Conservation (phyloP, 371 early-diverging fungal genomes). For the Mortierella sp. region DNA sequence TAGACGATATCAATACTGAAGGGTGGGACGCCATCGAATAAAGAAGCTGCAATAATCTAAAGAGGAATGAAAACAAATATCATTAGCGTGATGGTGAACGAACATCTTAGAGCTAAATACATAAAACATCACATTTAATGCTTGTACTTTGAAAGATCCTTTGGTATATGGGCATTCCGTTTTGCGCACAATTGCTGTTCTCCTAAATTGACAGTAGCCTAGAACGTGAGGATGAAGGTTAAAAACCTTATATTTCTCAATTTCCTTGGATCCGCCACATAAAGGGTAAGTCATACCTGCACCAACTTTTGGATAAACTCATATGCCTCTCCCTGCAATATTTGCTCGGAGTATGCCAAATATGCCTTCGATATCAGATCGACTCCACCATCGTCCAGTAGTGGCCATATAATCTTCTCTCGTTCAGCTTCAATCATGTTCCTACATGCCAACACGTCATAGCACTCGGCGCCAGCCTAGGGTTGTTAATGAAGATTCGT, state of each 20-base stretch:
- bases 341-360: constrained; percentile 9
- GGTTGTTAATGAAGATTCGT: neutral
- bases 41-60: constrained; percentile 41
- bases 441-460: constrained; percentile 54
- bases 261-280: too few relatives aligned
- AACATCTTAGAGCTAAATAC: neutral
- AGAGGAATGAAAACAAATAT: constrained; percentile 1
- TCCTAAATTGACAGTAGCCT: constrained; percentile 60
- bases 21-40: constrained; percentile 56
- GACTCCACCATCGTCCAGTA: constrained; percentile 57
- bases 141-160: constrained; percentile 48
- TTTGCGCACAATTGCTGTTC: constrained; percentile 60
- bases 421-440: constrained; percentile 56
- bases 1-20: constrained; percentile 41
- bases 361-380: constrained; percentile 49
- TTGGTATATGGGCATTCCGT: constrained; percentile 51
- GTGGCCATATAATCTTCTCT: constrained; percentile 56
- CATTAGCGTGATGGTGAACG: constrained; percentile 4
- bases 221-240: neutral
- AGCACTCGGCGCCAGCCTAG: constrained; percentile 60
- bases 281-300: constrained; percentile 42
- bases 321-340: constrained; percentile 57
- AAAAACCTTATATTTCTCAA: neutral
- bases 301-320: constrained; percentile 60
- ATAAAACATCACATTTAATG: neutral